Percentiles rank a stretch among this genome's conserved stretches.
Evolutionary conservation across 1,284 basidiomycete species (phyloP).

Genomic region (Heterobasidion occidentale): DNA sequence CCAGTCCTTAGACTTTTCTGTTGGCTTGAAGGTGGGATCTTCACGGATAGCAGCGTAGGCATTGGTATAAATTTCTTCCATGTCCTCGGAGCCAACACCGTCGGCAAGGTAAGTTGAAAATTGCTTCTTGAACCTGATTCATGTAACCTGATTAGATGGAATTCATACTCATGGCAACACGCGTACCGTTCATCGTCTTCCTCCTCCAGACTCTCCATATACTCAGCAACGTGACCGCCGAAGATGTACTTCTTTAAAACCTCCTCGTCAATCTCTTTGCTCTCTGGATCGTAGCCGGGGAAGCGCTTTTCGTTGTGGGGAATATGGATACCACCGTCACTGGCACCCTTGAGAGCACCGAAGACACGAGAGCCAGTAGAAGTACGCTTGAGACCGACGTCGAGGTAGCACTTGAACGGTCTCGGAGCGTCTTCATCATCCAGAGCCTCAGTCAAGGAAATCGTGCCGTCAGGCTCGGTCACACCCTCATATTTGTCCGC

Average conservation of each 20-base stretch:
- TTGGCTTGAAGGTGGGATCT: conserved; percentile 86
- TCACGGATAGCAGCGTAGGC: conserved; percentile 94
- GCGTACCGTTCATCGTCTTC: conserved; percentile 94
- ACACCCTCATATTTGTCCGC: conserved; percentile 99
- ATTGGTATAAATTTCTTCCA: conserved; percentile 92
- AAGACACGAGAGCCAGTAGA: conserved; percentile 98
- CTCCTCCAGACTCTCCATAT: conserved; percentile 99
- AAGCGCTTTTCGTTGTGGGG: conserved; percentile 98
- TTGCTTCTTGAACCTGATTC: conserved; percentile 91
- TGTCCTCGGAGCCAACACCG: conserved; percentile 93
- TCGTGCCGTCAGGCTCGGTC: conserved; percentile 84
- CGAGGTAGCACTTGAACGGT: conserved; percentile 98
- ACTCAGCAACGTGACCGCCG: conserved; percentile 97
- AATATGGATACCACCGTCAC: conserved; percentile 96
- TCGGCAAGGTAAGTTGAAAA: conserved; percentile 94
- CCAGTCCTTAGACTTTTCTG: conserved; percentile 93
- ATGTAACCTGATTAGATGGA: not conserved
- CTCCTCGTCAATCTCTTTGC: conserved; percentile 93
- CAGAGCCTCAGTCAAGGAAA: conserved; percentile 76
- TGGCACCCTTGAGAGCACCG: conserved; percentile 98
- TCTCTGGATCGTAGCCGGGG: conserved; percentile 95
- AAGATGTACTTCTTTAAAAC: conserved; percentile 97
- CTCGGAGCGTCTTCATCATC: conserved; percentile 92
- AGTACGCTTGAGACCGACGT: conserved; percentile 97
- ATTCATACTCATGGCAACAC: not conserved